These are phyloP conservation scores for Closterium sp. DNA, from an alignment of 139 green algal genomes.

Conservation along the genomic window DNA sequence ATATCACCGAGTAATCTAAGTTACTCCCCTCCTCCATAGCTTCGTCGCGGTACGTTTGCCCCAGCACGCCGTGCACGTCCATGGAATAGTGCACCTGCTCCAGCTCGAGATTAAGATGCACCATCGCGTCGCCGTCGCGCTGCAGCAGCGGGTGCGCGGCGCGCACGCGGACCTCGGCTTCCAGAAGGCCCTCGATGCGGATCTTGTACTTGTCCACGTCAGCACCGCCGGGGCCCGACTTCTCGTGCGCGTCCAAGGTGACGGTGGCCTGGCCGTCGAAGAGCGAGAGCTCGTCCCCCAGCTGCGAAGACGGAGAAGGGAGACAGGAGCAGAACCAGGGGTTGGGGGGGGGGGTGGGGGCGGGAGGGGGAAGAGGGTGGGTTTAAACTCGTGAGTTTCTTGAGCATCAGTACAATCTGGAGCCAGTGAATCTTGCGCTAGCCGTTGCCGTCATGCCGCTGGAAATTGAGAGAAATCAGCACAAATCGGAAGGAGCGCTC, in stretches of 20 bases:
- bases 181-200: slow-evolving; percentile 3
- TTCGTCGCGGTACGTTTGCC: not conserved
- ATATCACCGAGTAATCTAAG: not conserved
- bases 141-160: slow-evolving; percentile 9
- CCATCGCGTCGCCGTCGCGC: slow-evolving; percentile 1
- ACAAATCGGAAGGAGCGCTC: not conserved
- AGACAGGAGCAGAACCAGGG: not conserved
- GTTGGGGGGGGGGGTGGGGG: too few relatives aligned
- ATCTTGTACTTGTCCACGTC: slow-evolving; percentile 13
- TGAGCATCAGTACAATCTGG: too few relatives aligned
- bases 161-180: slow-evolving; percentile 20
- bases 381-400: too few relatives aligned
- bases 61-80: slow-evolving; percentile 11
- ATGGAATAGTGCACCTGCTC: not conserved
- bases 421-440: too few relatives aligned
- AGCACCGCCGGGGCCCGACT: not conserved
- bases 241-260: slow-evolving; percentile 28
- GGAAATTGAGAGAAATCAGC: too few relatives aligned
- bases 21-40: not conserved
- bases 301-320: not conserved
- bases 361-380: too few relatives aligned
- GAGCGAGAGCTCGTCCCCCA: slow-evolving; percentile 24
- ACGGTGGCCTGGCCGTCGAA: slow-evolving; percentile 18
- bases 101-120: slow-evolving; percentile 17
- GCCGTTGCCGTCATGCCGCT: too few relatives aligned